Evolutionary conservation across 129 eudicot species (phyloP), one percentile per base, ranked within the genome.

Genomic region (Silybum marianum): DNA sequence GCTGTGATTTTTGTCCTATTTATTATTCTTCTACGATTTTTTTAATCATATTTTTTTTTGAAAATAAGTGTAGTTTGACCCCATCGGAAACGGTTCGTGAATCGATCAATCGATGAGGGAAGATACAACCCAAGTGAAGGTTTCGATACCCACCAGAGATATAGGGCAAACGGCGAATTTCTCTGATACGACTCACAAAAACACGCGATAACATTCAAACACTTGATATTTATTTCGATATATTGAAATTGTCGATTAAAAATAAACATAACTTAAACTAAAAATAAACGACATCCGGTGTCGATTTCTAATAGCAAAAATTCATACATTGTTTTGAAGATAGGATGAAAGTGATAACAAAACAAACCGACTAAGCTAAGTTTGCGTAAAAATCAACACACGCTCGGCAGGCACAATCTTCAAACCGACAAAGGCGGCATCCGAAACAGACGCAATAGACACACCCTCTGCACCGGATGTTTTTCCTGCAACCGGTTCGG

Each of bases 71-170:
- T 16, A 11, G 19, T 51, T 16, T 48, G 18, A 13, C 19, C 62
- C 19, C 28, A 25, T n/a, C n/a, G n/a, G n/a, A n/a, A n/a, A n/a
- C n/a, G n/a, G n/a, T n/a, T n/a, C 28, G 2, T 25, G 18, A 16
- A n/a, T 48, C 1, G 62, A n/a, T 1, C 73, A 19, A 65, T 7
- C 46, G 76, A 80, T 63, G 80, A 87, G 80, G 78, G 90, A 89
- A 87, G 80, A 76, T 26, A 77, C 63, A 73, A 58, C 75, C 16
- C 82, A 87, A 77, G 70, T 76, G 51, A 87, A 81, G 26, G 82
- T 89, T 80, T 22, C 75, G 1, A 84, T 84, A 7, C 82, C 85
- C 39, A 85, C 85, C 38, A 71, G 82, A 80, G 69, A 32, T 30
- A 38, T 89, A 7, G 87, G 90, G 93, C 66, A 32, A 58, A 58